Conservation (phyloP, 805 yeast genomes). For the Scheffersomyces stipitis region DNA sequence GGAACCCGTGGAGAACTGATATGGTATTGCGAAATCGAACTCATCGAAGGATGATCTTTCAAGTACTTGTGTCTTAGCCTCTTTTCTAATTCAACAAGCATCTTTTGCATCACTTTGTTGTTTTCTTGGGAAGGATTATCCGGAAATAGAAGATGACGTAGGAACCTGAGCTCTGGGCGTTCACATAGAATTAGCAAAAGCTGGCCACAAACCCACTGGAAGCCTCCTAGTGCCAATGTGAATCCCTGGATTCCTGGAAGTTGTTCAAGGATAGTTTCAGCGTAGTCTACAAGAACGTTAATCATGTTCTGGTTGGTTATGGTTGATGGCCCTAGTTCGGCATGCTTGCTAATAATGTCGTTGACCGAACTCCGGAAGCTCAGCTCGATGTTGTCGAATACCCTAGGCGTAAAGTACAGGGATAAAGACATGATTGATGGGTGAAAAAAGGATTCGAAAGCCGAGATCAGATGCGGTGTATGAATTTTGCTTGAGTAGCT, state of each 20-base stretch:
- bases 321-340: too few species aligned
- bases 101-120: neutral
- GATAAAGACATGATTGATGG: too few species aligned
- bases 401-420: neutral
- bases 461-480: too few species aligned
- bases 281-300: slow-evolving; percentile 1
- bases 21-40: slow-evolving; percentile 1
- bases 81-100: slow-evolving; percentile 1
- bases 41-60: neutral
- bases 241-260: slow-evolving; percentile 3
- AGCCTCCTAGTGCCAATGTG: slow-evolving; percentile 3
- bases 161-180: slow-evolving; percentile 1
- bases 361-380: neutral
- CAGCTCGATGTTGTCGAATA: neutral
- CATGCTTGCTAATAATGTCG: too few species aligned
- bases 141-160: neutral
- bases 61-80: slow-evolving; percentile 1
- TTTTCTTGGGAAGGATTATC: neutral
- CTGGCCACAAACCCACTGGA: slow-evolving; percentile 5
- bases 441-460: too few species aligned
- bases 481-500: too few species aligned
- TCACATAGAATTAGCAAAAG: slow-evolving; percentile 1
- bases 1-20: neutral
- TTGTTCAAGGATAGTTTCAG: slow-evolving; percentile 2
- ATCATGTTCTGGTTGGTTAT: slow-evolving; percentile 1